Percentiles rank a stretch among this genome's conserved stretches.
Evolutionary conservation across 257 asterid genomes (phyloP).

Genomic region (Voacanga thouarsii): DNA sequence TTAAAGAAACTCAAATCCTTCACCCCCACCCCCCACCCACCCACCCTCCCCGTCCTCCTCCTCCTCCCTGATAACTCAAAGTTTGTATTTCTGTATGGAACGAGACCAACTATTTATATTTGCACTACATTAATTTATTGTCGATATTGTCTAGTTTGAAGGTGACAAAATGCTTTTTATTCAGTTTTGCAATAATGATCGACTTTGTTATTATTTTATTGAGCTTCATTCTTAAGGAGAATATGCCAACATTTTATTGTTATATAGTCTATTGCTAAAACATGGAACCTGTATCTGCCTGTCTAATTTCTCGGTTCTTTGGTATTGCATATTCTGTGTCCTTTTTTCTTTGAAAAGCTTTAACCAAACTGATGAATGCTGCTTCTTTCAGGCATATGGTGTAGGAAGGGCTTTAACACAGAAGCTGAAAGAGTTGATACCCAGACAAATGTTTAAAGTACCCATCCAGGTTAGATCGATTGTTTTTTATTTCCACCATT

Average conservation of each 20-base stretch:
- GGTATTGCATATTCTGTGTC: background rate
- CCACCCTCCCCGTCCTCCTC: no score
- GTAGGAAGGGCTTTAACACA: slow-evolving; percentile 98
- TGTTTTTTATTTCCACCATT: slow-evolving; percentile 3
- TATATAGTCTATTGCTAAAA: background rate
- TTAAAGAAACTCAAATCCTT: background rate
- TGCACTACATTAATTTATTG: background rate
- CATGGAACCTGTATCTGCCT: background rate
- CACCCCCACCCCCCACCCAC: no score
- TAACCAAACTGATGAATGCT: background rate
- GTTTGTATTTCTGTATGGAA: background rate
- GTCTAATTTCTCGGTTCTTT: background rate
- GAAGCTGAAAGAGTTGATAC: slow-evolving; percentile 92
- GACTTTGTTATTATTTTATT: background rate
- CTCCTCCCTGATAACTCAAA: background rate
- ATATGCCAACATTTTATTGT: background rate
- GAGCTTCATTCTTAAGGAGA: background rate
- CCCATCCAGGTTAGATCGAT: slow-evolving; percentile 79
- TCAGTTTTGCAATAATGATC: background rate
- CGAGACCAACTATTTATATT: background rate
- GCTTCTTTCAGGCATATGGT: slow-evolving; percentile 68
- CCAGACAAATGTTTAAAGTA: slow-evolving; percentile 97
- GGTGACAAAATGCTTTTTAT: background rate
- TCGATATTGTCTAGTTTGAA: background rate
- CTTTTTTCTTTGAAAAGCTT: background rate